Evolutionary conservation across 2,329 filamentous ascomycete species (phyloP), one percentile per base, ranked within the genome.

Genomic region (Didymella sp.): DNA sequence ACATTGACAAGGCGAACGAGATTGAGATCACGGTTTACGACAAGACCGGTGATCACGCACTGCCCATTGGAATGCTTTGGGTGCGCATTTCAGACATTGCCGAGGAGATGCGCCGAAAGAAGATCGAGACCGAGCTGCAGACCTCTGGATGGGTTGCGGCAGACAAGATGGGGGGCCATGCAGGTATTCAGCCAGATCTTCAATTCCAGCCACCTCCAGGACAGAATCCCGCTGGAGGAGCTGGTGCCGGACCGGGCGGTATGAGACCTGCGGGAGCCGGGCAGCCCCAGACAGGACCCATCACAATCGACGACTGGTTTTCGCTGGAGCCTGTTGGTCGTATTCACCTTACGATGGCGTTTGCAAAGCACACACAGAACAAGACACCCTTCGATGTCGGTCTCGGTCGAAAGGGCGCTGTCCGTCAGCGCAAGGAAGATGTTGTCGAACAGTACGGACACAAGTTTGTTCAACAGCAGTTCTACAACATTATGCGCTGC

Each of bases 401-500:
- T 72, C 87, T 99, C 62, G 92, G 92, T 63, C 90, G 95, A 74
- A 96, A 97, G 80, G 95, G 94, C 72, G 95, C 95, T 62, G 92
- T 99, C 66, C 91, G 95, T 66, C 94, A 99, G 79, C 91, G 92
- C 73, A 99, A 99, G 81, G 95, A 99, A 77, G 93, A 98, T 72
- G 89, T 99, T 4, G 91, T 97, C 79, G 95, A 99, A 80, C 96
- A 97, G 83, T 97, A 96, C 75, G 95, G 95, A 45, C 95, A 99
- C 87, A 99, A 98, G 80, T 99, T 99, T 73, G 89, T 98, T 53
- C 91, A 95, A 72, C 93, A 97, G 76, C 95, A 97, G 77, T 99
- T 99, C 78, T 99, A 98, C 87, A 99, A 98, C 84, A 97, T 99
- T 73, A 99, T 99, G 95, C 94, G 95, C 61, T 99, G 95, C 78